A percentile compares a stretch with the other conserved stretches of the same genome.
phyloP scores from a whole-genome alignment of 108 stramenopile species.

The Chaetoceros tenuissimus region DNA sequence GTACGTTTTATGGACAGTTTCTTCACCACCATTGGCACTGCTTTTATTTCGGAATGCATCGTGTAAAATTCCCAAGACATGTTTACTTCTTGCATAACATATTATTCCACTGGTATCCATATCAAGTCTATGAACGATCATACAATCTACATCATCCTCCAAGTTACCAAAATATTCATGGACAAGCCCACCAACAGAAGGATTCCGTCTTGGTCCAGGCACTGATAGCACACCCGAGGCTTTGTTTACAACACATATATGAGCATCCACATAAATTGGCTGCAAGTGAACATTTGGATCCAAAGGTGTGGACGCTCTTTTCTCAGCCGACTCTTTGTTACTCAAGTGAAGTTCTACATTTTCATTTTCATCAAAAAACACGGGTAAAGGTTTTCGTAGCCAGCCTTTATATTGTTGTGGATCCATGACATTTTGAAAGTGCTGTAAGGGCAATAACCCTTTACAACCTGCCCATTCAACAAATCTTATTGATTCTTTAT shows the following conservation, averaged over 20 bases:
- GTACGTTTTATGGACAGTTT: constrained; percentile 34
- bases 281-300: constrained; percentile 19
- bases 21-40: constrained; percentile 11
- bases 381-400: neutral
- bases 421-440: neutral
- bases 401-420: neutral
- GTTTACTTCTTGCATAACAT: constrained; percentile 46
- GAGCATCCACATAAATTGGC: constrained; percentile 46
- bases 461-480: neutral
- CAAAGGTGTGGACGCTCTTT: constrained; percentile 14
- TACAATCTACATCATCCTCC: constrained; percentile 36
- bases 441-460: neutral
- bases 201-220: constrained; percentile 62
- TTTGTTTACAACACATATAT: constrained; percentile 59
- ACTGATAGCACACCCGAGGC: constrained; percentile 56
- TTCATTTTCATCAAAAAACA: neutral
- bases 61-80: constrained; percentile 45
- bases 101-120: constrained; percentile 74
- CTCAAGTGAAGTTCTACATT: neutral
- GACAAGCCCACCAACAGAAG: constrained; percentile 45
- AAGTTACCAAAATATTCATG: constrained; percentile 27
- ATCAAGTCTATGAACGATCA: constrained; percentile 74
- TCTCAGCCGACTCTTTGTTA: constrained; percentile 7
- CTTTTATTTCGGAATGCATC: constrained; percentile 39
- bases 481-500: too few species aligned